These are phyloP conservation scores for Aspergillus awamori DNA, from an alignment of 2,329 filamentous ascomycete species.

Conservation along the genomic window DNA sequence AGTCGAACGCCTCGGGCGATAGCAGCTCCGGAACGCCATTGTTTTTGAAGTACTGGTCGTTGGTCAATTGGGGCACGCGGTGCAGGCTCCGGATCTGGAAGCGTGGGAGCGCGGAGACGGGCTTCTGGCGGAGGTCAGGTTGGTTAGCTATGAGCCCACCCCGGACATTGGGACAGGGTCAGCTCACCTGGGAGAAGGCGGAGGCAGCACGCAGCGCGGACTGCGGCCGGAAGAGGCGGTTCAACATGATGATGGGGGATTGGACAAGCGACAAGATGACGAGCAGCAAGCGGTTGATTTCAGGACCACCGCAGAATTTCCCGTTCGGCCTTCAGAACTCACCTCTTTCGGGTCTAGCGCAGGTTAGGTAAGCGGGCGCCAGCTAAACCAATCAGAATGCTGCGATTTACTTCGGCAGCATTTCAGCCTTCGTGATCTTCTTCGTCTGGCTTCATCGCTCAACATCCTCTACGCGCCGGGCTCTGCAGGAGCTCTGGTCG, in stretches of 20 bases:
- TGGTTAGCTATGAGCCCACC: conserved; percentile 4
- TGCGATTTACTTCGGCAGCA: conserved; percentile 23
- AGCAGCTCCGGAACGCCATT: conserved; percentile 72
- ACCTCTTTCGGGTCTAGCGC: conserved; percentile 33
- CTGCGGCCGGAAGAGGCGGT: conserved; percentile 48
- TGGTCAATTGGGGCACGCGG: conserved; percentile 52
- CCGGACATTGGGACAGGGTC: conserved; percentile 4
- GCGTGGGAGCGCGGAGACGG: conserved; percentile 40
- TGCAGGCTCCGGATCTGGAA: conserved; percentile 46
- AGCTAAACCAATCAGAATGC: conserved; percentile 29
- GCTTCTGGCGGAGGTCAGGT: conserved; percentile 34
- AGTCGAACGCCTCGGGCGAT: conserved; percentile 67
- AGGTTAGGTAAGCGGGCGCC: conserved; percentile 27
- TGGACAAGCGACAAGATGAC: conserved; percentile 15
- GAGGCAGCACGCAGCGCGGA: conserved; percentile 46
- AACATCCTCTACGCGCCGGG: conserved; percentile 15
- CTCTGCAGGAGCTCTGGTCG: neutral
- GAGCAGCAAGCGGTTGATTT: conserved; percentile 21
- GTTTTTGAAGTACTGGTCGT: conserved; percentile 49
- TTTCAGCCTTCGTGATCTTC: neutral
- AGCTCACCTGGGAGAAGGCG: conserved; percentile 39
- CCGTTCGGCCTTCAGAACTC: conserved; percentile 17
- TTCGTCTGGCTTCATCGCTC: neutral
- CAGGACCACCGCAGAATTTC: conserved; percentile 40
- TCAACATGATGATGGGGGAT: conserved; percentile 44